Percentiles rank a stretch among this genome's conserved stretches.
These are phyloP conservation scores for Pleurotus eryngii DNA, from an alignment of 768 basidiomycete species.

Conservation along the genomic window DNA sequence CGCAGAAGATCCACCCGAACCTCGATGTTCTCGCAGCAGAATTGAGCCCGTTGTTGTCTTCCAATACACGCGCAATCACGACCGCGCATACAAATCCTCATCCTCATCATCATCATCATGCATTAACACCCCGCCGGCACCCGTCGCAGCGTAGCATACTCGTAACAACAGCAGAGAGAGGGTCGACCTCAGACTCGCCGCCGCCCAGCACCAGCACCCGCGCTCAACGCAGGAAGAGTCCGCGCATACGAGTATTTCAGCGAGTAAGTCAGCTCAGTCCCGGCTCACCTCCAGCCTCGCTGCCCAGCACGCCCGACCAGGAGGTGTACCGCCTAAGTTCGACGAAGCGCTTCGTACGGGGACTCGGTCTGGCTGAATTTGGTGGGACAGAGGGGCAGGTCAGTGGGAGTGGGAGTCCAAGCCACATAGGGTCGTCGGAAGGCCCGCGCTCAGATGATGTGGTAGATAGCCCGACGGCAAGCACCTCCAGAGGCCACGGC, in stretches of 20 bases:
- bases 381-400: slow-evolving; percentile 1
- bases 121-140: slow-evolving; percentile 8
- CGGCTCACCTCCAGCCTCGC: background rate
- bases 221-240: background rate
- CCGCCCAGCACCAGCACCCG: background rate
- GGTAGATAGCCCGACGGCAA: background rate
- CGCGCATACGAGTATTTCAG: background rate
- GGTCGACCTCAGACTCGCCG: background rate
- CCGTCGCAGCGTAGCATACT: slow-evolving; percentile 4
- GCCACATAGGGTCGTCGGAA: too few species aligned
- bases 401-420: too few species aligned
- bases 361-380: background rate
- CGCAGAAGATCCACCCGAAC: slow-evolving; percentile 34
- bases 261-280: slow-evolving; percentile 3
- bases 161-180: background rate
- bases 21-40: slow-evolving; percentile 29
- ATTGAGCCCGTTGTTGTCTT: too few species aligned
- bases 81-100: background rate
- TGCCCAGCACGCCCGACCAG: background rate
- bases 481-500: background rate
- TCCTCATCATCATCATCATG: background rate
- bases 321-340: background rate
- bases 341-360: background rate
- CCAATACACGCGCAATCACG: too few species aligned
- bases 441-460: background rate